phyloP scores from a whole-genome alignment of 805 yeast species.

The Candida chilensis region DNA sequence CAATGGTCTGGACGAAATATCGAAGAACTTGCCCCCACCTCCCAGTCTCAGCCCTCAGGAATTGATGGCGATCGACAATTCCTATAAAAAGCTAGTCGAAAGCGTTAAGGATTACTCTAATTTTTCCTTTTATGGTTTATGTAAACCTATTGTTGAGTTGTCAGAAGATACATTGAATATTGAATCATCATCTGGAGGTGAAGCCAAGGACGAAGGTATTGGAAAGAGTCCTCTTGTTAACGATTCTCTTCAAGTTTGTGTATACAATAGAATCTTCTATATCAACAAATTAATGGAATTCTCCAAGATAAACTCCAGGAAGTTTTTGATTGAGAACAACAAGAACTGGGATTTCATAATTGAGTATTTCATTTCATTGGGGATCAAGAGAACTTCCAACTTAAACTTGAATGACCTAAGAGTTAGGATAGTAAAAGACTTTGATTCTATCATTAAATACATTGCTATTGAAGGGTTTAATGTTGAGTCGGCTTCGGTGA shows the following conservation, averaged over 20 bases:
- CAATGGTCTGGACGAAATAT: constrained; percentile 41
- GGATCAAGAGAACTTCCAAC: constrained; percentile 29
- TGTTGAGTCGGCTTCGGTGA: not conserved
- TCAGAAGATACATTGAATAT: constrained; percentile 16
- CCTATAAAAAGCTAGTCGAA: constrained; percentile 54
- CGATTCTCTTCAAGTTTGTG: constrained; percentile 24
- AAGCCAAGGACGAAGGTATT: constrained; percentile 1
- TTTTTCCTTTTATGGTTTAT: constrained; percentile 37
- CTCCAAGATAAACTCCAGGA: constrained; percentile 37
- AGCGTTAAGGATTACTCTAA: constrained; percentile 48
- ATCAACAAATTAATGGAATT: constrained; percentile 45
- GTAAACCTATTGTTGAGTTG: constrained; percentile 35
- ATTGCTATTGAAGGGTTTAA: constrained; percentile 31
- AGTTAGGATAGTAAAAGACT: constrained; percentile 36
- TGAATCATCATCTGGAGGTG: constrained; percentile 5
- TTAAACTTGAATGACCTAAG: constrained; percentile 37
- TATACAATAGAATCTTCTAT: constrained; percentile 47
- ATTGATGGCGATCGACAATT: constrained; percentile 38
- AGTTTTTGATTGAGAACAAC: constrained; percentile 34
- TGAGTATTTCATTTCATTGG: constrained; percentile 34
- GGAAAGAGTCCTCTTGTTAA: constrained; percentile 11
- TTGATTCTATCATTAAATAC: constrained; percentile 38
- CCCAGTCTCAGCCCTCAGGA: constrained; percentile 37
- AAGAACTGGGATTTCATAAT: constrained; percentile 39
- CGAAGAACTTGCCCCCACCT: constrained; percentile 22